Evolutionary conservation across 2,329 filamentous ascomycete species (phyloP).

Genomic region (Alternaria hordeiaustralica): DNA sequence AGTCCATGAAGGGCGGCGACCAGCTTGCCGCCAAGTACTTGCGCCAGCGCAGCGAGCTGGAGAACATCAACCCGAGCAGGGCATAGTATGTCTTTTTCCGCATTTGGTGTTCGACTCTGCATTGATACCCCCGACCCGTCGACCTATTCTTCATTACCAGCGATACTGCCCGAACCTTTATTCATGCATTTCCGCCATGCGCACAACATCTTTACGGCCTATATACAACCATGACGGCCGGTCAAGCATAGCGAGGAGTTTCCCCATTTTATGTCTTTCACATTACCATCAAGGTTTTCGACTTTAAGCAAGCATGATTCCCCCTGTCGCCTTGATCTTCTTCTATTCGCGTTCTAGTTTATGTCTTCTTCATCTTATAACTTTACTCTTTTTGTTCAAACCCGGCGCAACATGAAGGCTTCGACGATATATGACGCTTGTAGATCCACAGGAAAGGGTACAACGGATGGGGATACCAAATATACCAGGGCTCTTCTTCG

Average conservation of each 20-base stretch:
- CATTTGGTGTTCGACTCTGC: constrained; percentile 18
- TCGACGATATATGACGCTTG: constrained; percentile 10
- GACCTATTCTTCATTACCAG: not conserved
- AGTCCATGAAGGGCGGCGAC: constrained; percentile 85
- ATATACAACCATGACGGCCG: constrained; percentile 5
- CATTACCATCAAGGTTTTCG: constrained; percentile 1
- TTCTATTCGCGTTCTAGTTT: not conserved
- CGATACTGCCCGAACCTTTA: not conserved
- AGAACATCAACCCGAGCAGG: constrained; percentile 58
- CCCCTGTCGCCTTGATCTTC: constrained; percentile 10
- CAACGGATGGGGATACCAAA: not conserved
- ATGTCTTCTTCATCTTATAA: not conserved
- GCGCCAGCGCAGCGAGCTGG: constrained; percentile 71
- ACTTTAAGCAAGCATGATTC: constrained; percentile 16
- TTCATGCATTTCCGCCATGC: constrained; percentile 8
- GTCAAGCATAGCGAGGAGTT: constrained; percentile 20
- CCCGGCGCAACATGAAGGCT: constrained; percentile 1
- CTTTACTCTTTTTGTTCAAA: not conserved
- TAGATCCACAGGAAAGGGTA: constrained; percentile 1
- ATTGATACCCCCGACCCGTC: constrained; percentile 13
- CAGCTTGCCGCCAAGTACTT: constrained; percentile 82
- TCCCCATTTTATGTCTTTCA: constrained; percentile 1
- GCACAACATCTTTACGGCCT: constrained; percentile 11
- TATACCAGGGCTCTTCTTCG: not conserved
- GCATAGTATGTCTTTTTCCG: constrained; percentile 25